Percentiles rank a stretch among this genome's conserved stretches.
Conservation (phyloP, 106 monocot genomes). For the Cymbidium sinense region DNA sequence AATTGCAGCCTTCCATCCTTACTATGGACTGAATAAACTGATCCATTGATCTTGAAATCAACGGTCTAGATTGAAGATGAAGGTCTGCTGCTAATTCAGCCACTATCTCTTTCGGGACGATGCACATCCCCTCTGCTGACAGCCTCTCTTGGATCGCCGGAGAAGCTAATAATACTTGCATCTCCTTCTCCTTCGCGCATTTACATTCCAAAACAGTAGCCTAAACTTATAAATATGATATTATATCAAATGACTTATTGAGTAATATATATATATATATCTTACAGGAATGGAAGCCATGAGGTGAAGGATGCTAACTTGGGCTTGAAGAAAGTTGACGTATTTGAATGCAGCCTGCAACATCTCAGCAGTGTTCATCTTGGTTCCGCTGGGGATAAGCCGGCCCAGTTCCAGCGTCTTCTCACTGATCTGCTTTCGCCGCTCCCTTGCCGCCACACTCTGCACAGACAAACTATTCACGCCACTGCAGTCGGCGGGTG, state of each 20-base stretch:
- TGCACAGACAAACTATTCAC: neutral
- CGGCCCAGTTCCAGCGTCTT: neutral
- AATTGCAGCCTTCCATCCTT: too few relatives aligned
- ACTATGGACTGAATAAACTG: too few relatives aligned
- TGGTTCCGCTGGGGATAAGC: neutral
- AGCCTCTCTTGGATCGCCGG: neutral
- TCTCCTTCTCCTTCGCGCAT: neutral
- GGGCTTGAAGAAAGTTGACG: neutral
- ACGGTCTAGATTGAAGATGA: neutral
- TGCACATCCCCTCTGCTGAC: neutral
- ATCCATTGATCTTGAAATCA: neutral
- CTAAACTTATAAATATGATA: neutral
- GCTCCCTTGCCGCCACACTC: neutral
- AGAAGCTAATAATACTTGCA: neutral
- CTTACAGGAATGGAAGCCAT: neutral
- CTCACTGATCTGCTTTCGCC: neutral
- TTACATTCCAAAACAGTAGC: neutral
- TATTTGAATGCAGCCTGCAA: neutral
- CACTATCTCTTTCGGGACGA: neutral
- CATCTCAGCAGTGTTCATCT: neutral
- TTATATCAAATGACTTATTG: neutral
- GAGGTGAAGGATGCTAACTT: neutral
- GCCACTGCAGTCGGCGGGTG: too few relatives aligned
- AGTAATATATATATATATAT: neutral
- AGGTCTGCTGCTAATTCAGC: neutral